These are phyloP conservation scores for Xylaria venustula DNA, from an alignment of 495 filamentous ascomycete genomes.

Conservation along the genomic window DNA sequence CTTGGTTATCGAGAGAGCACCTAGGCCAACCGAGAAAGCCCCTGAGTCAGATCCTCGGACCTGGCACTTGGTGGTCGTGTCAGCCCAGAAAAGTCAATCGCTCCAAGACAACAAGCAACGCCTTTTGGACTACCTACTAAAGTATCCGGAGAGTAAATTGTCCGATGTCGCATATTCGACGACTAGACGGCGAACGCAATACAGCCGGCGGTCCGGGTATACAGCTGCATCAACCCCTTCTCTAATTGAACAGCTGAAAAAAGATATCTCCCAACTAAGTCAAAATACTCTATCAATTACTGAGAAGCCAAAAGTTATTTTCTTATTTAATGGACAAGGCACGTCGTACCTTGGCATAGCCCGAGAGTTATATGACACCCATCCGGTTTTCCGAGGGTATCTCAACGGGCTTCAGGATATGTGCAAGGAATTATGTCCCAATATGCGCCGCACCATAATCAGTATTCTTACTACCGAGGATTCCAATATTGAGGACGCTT, in stretches of 20 bases:
- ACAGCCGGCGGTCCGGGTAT: constrained; percentile 49
- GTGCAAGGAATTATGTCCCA: constrained; percentile 48
- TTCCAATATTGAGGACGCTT: constrained; percentile 46
- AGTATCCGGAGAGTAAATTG: constrained; percentile 36
- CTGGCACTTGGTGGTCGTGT: constrained; percentile 43
- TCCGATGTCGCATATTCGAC: constrained; percentile 64
- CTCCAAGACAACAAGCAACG: constrained; percentile 31
- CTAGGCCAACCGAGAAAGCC: not conserved
- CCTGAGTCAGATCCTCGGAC: constrained; percentile 31
- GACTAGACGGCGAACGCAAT: constrained; percentile 64
- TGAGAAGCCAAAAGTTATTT: constrained; percentile 41
- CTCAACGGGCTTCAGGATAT: constrained; percentile 61
- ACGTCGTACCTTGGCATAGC: constrained; percentile 54
- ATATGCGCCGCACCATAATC: constrained; percentile 49
- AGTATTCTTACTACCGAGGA: constrained; percentile 53
- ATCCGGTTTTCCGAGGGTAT: constrained; percentile 52
- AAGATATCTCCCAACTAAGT: constrained; percentile 9
- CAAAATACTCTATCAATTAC: constrained; percentile 12
- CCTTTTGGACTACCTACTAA: constrained; percentile 40
- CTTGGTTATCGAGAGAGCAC: constrained; percentile 50
- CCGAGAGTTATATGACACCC: constrained; percentile 55
- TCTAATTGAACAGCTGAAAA: constrained; percentile 12
- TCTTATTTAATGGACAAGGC: constrained; percentile 60
- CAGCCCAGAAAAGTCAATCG: constrained; percentile 40
- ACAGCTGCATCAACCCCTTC: constrained; percentile 40